Evolutionary conservation across 2,329 filamentous ascomycete genomes (phyloP), one percentile per base, ranked within the genome.

Genomic region (Pleomassaria siparia): DNA sequence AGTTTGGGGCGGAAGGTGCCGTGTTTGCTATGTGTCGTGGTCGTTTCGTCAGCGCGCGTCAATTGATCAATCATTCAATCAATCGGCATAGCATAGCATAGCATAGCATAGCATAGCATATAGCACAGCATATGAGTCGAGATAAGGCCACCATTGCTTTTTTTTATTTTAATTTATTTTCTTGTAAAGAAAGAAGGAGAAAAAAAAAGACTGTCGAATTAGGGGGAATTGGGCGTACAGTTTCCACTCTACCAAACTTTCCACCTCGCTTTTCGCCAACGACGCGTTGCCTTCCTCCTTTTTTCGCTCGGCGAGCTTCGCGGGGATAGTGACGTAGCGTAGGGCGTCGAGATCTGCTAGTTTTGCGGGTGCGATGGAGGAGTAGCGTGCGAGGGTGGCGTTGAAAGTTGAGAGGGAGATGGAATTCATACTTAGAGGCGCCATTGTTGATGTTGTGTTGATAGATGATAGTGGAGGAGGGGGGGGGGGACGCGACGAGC

Each of bases 1-100:
- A 80, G 67, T 6, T 60, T 69, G 1, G 76, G 75, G 6, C 78
- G 74, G 53, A 75, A 80, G 16, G 74, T 79, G 53, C 78, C 78
- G 52, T 80, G 76, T 56, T 74, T 73, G 21, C 75, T 78, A 22
- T n/a, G n/a, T n/a, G n/a, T n/a, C n/a, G n/a, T n/a, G n/a, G n/a
- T n/a, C n/a, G n/a, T n/a, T n/a, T n/a, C n/a, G n/a, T n/a, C n/a
- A n/a, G n/a, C n/a, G n/a, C n/a, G 29, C 29, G 29, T 9, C 12
- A 30, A 13, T 13, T 4, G 13, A n/a, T n/a, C n/a, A n/a, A n/a
- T n/a, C n/a, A n/a, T n/a, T n/a, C n/a, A n/a, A n/a, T n/a, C n/a
- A n/a, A n/a, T n/a, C n/a, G n/a, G n/a, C n/a, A n/a, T n/a, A n/a
- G n/a, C n/a, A n/a, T n/a, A n/a, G n/a, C n/a, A n/a, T n/a, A n/a